These are phyloP conservation scores for Wickerhamiella galacta DNA, from an alignment of 805 yeast genomes.

Conservation along the genomic window DNA sequence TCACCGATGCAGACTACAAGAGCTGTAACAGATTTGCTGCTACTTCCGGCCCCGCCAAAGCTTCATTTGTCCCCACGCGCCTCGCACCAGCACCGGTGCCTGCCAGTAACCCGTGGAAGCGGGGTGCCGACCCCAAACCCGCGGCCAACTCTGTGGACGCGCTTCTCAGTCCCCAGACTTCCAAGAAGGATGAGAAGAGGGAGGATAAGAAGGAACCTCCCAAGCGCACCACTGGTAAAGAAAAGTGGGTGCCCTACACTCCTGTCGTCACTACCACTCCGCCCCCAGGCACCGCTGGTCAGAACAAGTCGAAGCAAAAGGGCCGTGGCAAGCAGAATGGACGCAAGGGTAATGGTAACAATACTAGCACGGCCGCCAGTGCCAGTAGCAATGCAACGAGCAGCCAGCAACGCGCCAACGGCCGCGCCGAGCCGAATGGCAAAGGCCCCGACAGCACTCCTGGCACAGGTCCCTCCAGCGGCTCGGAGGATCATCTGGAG, in stretches of 20 bases:
- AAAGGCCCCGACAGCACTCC: background rate
- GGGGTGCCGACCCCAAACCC: slow-evolving; percentile 11
- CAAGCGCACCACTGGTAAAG: slow-evolving; percentile 29
- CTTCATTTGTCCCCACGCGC: slow-evolving; percentile 7
- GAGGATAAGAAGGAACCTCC: slow-evolving; percentile 10
- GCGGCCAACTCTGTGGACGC: slow-evolving; percentile 2
- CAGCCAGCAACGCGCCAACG: too few relatives aligned
- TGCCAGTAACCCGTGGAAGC: slow-evolving; percentile 44
- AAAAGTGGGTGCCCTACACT: slow-evolving; percentile 27
- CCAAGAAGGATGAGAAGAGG: slow-evolving; percentile 7
- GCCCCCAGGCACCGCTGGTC: slow-evolving; percentile 2
- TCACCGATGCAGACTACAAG: too few relatives aligned
- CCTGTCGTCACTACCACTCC: slow-evolving; percentile 11
- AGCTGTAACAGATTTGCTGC: too few relatives aligned
- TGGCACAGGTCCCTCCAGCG: background rate
- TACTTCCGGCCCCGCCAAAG: too few relatives aligned
- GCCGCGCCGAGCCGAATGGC: background rate
- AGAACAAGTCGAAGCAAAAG: background rate
- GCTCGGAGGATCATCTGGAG: background rate
- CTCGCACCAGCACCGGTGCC: slow-evolving; percentile 56
- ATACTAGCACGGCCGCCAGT: slow-evolving; percentile 5
- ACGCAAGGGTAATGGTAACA: background rate
- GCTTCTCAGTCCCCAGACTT: background rate
- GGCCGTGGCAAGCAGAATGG: slow-evolving; percentile 1
- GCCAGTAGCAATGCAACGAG: too few relatives aligned